Evolutionary conservation across 2,329 filamentous ascomycete species (phyloP).

Genomic region (Teratosphaeria destructans): DNA sequence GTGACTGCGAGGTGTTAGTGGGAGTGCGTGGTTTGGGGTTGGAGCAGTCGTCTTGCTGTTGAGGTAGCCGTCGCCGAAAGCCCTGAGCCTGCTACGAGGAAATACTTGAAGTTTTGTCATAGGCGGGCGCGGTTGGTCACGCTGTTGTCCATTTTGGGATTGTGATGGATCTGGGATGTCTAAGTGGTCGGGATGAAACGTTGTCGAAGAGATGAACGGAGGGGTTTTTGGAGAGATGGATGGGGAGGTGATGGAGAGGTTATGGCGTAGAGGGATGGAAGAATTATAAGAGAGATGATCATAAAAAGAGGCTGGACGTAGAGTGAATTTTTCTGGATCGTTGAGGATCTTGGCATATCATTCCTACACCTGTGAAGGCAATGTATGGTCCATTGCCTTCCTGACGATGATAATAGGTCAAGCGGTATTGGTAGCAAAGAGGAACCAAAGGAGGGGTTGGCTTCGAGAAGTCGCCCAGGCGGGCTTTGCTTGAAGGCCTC

Average conservation of each 20-base stretch:
- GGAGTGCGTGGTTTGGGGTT: not conserved
- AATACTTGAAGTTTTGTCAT: not conserved
- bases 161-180: not conserved
- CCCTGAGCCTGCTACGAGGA: not conserved
- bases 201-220: no score
- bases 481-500: not conserved
- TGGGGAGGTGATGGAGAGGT: no score
- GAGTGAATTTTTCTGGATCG: no score
- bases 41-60: not conserved
- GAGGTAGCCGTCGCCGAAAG: constrained; percentile 2
- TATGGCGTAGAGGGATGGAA: no score
- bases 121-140: not conserved
- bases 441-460: not conserved
- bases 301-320: no score
- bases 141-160: not conserved
- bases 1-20: not conserved
- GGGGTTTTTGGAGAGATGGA: no score
- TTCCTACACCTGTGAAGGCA: not conserved
- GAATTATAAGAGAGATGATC: no score
- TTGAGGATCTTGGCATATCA: not conserved
- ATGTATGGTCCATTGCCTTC: not conserved
- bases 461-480: not conserved
- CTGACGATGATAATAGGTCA: not conserved
- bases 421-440: not conserved
- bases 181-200: no score